phyloP scores from a whole-genome alignment of 148 eudicot species.

The Amaranthus cruentus region DNA sequence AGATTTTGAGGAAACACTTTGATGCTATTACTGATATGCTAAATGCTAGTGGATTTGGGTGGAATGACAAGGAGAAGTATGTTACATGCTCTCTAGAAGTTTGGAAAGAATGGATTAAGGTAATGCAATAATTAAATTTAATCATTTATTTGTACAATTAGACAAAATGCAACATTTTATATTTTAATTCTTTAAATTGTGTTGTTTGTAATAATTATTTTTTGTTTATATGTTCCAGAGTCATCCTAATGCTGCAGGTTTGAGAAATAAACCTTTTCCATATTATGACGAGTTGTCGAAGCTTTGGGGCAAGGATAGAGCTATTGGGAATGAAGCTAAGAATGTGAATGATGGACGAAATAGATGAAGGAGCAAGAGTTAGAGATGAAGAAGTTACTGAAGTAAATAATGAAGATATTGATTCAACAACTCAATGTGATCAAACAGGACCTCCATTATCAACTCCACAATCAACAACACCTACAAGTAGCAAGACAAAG shows the following conservation, averaged over 20 bases:
- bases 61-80: slow-evolving; percentile 1
- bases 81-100: neutral
- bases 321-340: neutral
- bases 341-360: neutral
- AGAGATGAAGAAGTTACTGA: neutral
- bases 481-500: neutral
- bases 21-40: slow-evolving; percentile 3
- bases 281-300: neutral
- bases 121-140: neutral
- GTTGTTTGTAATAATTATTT: neutral
- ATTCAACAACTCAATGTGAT: too few species aligned
- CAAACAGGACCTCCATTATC: neutral
- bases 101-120: slow-evolving; percentile 5
- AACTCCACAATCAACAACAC: neutral
- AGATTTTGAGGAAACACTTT: neutral
- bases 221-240: neutral
- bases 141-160: too few species aligned
- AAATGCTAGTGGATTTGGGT: slow-evolving; percentile 7
- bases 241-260: neutral
- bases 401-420: too few species aligned
- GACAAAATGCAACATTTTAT: neutral
- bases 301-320: slow-evolving; percentile 8
- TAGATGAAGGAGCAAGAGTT: slow-evolving; percentile 4
- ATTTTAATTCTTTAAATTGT: neutral
- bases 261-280: neutral